Conservation (phyloP, 225 moss, liverwort and hornwort species). For the Takakia lepidozioides region DNA sequence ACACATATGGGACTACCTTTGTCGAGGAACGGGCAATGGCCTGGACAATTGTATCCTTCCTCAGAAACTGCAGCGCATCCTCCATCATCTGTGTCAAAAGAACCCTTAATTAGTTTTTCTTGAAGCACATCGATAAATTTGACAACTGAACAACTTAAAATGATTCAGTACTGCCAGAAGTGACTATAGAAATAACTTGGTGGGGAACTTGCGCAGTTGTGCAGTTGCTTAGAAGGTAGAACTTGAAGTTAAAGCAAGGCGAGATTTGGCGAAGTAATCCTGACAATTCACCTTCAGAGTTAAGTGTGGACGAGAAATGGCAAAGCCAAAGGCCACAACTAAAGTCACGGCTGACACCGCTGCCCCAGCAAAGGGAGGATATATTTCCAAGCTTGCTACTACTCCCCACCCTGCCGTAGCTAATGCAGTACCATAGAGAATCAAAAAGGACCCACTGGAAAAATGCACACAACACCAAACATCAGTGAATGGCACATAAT, state of each 20-base stretch:
- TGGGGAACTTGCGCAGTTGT: too few species aligned
- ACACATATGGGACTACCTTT: constrained; percentile 50
- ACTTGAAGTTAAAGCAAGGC: too few species aligned
- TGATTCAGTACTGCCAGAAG: too few species aligned
- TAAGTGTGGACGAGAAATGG: constrained; percentile 89
- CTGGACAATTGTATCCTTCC: constrained; percentile 95
- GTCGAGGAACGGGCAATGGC: constrained; percentile 97
- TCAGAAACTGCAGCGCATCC: constrained; percentile 83
- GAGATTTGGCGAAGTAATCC: too few species aligned
- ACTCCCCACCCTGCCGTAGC: constrained; percentile 99
- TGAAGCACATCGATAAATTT: too few species aligned
- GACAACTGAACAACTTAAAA: too few species aligned
- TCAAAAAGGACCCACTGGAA: constrained; percentile 83
- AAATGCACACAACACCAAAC: too few species aligned
- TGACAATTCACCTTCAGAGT: constrained; percentile 93
- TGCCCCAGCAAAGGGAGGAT: constrained; percentile 97
- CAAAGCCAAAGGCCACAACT: constrained; percentile 95
- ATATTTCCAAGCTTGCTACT: constrained; percentile 98
- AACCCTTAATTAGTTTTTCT: too few species aligned
- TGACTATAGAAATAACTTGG: too few species aligned
- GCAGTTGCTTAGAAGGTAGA: too few species aligned
- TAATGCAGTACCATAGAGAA: constrained; percentile 85
- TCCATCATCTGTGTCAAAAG: constrained; percentile 65
- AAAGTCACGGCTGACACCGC: constrained; percentile 95
- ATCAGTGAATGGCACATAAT: too few species aligned